phyloP scores from a whole-genome alignment of 2,329 filamentous ascomycete genomes.

The Stachybotrys echinatus region DNA sequence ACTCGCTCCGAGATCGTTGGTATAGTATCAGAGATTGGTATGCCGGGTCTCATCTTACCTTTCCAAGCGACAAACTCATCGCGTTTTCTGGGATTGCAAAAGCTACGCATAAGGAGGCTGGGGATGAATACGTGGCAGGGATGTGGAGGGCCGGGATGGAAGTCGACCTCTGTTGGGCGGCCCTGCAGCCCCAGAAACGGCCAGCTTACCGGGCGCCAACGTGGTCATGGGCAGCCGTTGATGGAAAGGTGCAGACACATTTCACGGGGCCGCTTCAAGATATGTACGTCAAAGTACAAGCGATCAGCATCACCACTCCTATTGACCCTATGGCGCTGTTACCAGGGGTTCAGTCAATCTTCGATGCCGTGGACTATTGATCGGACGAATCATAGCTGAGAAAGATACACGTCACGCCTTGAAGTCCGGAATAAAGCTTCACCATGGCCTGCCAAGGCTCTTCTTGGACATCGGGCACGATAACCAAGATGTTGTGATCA shows the following conservation, averaged over 20 bases:
- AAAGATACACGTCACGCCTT: no score
- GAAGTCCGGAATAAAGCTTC: no score
- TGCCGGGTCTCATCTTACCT: background rate
- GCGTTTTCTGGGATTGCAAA: background rate
- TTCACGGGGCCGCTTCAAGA: background rate
- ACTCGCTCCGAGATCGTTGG: background rate
- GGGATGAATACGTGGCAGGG: background rate
- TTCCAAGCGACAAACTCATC: background rate
- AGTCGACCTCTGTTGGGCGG: background rate
- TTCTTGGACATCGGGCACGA: no score
- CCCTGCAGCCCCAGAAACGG: background rate
- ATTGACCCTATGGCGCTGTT: no score
- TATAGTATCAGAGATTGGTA: background rate
- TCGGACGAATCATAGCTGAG: no score
- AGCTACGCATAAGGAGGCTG: background rate
- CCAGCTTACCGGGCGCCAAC: background rate
- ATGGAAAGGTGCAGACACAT: background rate
- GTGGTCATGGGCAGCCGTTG: background rate
- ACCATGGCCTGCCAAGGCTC: no score
- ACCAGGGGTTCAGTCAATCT: no score
- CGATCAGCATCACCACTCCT: no score
- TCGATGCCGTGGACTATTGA: no score
- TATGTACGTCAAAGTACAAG: no score
- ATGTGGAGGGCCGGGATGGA: background rate
- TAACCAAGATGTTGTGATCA: no score